phyloP scores from a whole-genome alignment of 768 basidiomycete species.

The Trametes sanguinea region DNA sequence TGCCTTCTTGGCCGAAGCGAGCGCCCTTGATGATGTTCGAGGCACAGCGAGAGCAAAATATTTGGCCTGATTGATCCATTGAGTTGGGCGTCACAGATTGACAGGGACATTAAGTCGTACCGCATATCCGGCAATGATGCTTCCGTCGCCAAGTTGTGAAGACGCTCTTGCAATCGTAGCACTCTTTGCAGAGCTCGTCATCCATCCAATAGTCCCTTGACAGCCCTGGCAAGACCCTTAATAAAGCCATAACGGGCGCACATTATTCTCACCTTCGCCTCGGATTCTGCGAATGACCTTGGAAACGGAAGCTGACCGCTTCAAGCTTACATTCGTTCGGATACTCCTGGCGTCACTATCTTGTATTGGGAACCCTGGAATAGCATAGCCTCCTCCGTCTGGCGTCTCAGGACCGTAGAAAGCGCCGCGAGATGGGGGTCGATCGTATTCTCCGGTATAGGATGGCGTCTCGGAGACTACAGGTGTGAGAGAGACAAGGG shows the following conservation, averaged over 20 bases:
- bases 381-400: slow-evolving; percentile 64
- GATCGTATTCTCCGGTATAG: slow-evolving; percentile 65
- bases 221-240: slow-evolving; percentile 51
- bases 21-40: slow-evolving; percentile 95
- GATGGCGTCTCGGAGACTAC: slow-evolving; percentile 79
- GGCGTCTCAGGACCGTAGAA: slow-evolving; percentile 57
- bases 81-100: not conserved
- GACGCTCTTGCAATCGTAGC: slow-evolving; percentile 92
- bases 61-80: slow-evolving; percentile 65
- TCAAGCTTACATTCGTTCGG: slow-evolving; percentile 66
- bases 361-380: slow-evolving; percentile 90
- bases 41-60: slow-evolving; percentile 96
- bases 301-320: slow-evolving; percentile 81
- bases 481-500: slow-evolving; percentile 82
- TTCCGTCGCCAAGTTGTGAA: slow-evolving; percentile 95
- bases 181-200: slow-evolving; percentile 93
- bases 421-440: slow-evolving; percentile 54
- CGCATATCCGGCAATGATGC: slow-evolving; percentile 98
- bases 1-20: slow-evolving; percentile 93
- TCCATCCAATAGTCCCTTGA: slow-evolving; percentile 99
- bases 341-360: slow-evolving; percentile 85
- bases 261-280: slow-evolving; percentile 68
- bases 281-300: slow-evolving; percentile 89
- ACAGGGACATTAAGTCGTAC: slow-evolving; percentile 41
- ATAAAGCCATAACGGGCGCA: not conserved